Percentiles rank a stretch among this genome's conserved stretches.
Conservation (phyloP, 352 stramenopile genomes). For the Phytopythium helicoides region DNA sequence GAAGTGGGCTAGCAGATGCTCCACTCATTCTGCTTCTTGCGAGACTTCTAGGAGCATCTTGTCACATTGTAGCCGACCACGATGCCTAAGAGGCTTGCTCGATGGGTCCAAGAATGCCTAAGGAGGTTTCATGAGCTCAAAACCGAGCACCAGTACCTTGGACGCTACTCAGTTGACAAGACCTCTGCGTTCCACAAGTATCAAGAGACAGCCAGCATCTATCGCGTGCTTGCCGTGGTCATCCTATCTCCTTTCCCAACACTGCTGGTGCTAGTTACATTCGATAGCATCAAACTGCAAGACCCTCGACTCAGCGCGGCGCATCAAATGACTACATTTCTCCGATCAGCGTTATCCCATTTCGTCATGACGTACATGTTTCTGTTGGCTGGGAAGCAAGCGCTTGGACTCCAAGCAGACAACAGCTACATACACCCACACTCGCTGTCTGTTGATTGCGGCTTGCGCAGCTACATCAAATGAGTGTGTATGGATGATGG, state of each 20-base stretch:
- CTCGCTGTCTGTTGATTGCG: conserved; percentile 8
- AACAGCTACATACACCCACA: conserved; percentile 12
- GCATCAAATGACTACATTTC: conserved; percentile 7
- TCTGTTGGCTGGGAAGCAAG: conserved; percentile 9
- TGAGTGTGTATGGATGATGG: conserved; percentile 9
- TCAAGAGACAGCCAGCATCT: conserved; percentile 9
- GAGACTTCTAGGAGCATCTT: no score
- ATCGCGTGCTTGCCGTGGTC: conserved; percentile 12
- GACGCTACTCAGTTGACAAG: conserved; percentile 24
- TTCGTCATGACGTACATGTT: conserved; percentile 9
- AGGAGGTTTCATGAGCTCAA: conserved; percentile 3
- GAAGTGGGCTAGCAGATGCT: no score
- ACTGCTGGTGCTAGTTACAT: conserved; percentile 3
- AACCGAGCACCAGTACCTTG: conserved; percentile 15
- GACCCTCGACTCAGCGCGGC: conserved; percentile 2
- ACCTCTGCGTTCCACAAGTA: conserved; percentile 18
- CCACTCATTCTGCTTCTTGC: no score
- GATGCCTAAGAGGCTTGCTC: no score
- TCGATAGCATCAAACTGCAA: conserved; percentile 6
- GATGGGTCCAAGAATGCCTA: no score
- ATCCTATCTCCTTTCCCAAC: conserved; percentile 11
- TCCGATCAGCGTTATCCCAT: conserved; percentile 9
- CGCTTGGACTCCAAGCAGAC: conserved; percentile 1
- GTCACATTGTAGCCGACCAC: no score
- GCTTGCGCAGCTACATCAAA: conserved; percentile 7